Evolutionary conservation across 1,139 yeast species (phyloP).

Genomic region (Kodamaea derodonti): DNA sequence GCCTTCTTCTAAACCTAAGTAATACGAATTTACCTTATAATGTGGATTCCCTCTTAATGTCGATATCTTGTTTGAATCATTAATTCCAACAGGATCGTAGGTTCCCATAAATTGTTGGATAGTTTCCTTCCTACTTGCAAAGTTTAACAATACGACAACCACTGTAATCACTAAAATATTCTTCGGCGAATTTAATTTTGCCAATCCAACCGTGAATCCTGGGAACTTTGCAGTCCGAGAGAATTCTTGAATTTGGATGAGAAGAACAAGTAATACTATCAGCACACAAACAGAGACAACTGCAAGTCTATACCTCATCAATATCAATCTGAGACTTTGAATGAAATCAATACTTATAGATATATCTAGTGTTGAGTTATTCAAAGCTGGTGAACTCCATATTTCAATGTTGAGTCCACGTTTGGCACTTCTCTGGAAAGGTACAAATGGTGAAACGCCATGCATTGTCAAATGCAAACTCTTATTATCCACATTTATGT

Average conservation of each 20-base stretch:
- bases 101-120: constrained; percentile 25
- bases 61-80: constrained; percentile 33
- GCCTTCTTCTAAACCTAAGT: constrained; percentile 63
- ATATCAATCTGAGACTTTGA: constrained; percentile 48
- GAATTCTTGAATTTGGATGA: constrained; percentile 44
- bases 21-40: constrained; percentile 39
- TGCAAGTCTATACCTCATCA: constrained; percentile 61
- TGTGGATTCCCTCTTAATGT: constrained; percentile 18
- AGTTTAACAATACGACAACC: constrained; percentile 32
- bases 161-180: constrained; percentile 14
- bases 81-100: constrained; percentile 57
- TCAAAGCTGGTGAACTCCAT: constrained; percentile 33
- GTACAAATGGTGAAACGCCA: constrained; percentile 78
- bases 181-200: constrained; percentile 22
- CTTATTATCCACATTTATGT: constrained; percentile 38
- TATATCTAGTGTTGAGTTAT: constrained; percentile 27
- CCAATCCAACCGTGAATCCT: constrained; percentile 46
- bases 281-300: constrained; percentile 56
- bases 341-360: constrained; percentile 39
- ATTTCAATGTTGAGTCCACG: constrained; percentile 40
- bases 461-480: constrained; percentile 49
- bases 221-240: constrained; percentile 43
- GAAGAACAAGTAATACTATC: constrained; percentile 40
- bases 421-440: constrained; percentile 31
- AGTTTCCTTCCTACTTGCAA: constrained; percentile 22